Evolutionary conservation across 2,329 filamentous ascomycete species (phyloP).

Genomic region (Sclerotinia sclerotiorum): DNA sequence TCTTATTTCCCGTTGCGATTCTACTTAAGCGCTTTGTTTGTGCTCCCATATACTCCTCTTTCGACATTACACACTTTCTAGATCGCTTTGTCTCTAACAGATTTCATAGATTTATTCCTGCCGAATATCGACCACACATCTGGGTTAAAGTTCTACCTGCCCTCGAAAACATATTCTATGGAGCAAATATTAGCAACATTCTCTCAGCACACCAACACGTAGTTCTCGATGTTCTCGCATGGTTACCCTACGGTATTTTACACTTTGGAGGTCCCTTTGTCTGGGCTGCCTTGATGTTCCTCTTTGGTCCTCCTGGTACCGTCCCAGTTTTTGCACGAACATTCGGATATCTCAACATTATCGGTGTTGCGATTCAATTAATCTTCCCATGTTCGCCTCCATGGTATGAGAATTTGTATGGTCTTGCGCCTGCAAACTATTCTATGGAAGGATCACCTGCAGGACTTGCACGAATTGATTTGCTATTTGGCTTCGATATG

Average conservation of each 20-base stretch:
- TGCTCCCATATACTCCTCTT: slow-evolving; percentile 23
- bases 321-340: slow-evolving; percentile 80
- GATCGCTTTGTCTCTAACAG: slow-evolving; percentile 15
- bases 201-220: slow-evolving; percentile 85
- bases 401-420: slow-evolving; percentile 95
- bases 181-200: slow-evolving; percentile 93
- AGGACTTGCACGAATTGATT: slow-evolving; percentile 83
- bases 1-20: not conserved
- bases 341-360: slow-evolving; percentile 90
- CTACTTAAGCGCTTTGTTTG: slow-evolving; percentile 7
- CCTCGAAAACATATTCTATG: slow-evolving; percentile 94
- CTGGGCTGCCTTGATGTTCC: slow-evolving; percentile 75
- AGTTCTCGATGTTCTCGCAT: slow-evolving; percentile 82
- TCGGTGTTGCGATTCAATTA: slow-evolving; percentile 84
- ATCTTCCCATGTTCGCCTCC: slow-evolving; percentile 91
- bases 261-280: slow-evolving; percentile 87
- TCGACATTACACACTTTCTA: slow-evolving; percentile 20
- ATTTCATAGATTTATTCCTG: slow-evolving; percentile 75
- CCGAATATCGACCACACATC: slow-evolving; percentile 85
- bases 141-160: slow-evolving; percentile 94
- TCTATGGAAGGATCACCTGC: slow-evolving; percentile 87
- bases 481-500: slow-evolving; percentile 84
- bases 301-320: slow-evolving; percentile 84
- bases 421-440: slow-evolving; percentile 87
- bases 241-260: slow-evolving; percentile 88